Base-by-base conservation (phyloP, 352 stramenopile species). In the Thalassiosira allenii region DNA sequence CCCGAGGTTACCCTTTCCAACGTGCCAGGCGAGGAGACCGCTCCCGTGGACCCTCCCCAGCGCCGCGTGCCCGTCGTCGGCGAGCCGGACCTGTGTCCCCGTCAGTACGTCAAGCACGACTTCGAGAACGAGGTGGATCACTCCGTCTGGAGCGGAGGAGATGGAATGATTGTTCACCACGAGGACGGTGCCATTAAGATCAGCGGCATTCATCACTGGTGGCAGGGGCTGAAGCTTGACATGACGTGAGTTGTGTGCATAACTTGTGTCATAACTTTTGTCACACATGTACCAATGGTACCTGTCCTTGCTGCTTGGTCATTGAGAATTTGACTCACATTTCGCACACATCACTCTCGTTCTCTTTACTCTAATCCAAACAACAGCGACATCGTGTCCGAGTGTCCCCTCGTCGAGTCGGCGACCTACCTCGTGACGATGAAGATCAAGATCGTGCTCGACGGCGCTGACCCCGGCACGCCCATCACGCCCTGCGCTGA, bases 191-290 rank as follows among this genome's bases (percentile, higher is more conserved):
- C 25, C 27, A 52, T 62, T n/a, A 49, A 3, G 25, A 49, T 80
- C 33, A 63, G 53, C 0, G 4, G 27, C 5, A 37, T 23, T 17
- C 53, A 70, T 37, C 40, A 79, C 9, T 27, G 56, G 0, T 79
- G 49, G 52, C 71, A 83, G 30, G 73, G 73, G 23, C 71, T 79
- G 25, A 59, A 57, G 43, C 34, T 87, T 43, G 79, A 87, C 65
- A n/a, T n/a, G n/a, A n/a, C n/a, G n/a, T n/a, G n/a, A n/a, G n/a
- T n/a, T n/a, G n/a, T n/a, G n/a, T n/a, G n/a, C n/a, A n/a, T n/a
- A n/a, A n/a, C n/a, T n/a, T n/a, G n/a, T n/a, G n/a, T n/a, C n/a
- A n/a, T n/a, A n/a, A n/a, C n/a, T n/a, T n/a, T n/a, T n/a, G n/a
- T n/a, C n/a, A n/a, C n/a, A n/a, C n/a, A n/a, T n/a, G n/a, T n/a